phyloP scores from a whole-genome alignment of 306 rosid species.

The Astragalus glycyphyllos region DNA sequence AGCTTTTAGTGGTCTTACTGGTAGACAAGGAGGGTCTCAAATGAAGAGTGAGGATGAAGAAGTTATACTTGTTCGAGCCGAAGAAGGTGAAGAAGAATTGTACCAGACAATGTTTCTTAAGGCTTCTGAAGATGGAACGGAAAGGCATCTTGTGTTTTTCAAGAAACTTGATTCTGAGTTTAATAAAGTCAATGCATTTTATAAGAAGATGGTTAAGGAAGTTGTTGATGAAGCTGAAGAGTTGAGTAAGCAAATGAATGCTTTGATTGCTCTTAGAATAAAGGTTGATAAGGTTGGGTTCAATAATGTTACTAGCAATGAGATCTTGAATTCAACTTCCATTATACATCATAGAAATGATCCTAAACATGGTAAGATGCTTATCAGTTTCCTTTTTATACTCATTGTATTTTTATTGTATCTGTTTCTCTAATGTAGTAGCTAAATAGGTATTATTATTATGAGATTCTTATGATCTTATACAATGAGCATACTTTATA shows the following conservation, averaged over 20 bases:
- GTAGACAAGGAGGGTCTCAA: conserved; percentile 47
- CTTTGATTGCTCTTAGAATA: conserved; percentile 66
- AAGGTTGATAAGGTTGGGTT: conserved; percentile 61
- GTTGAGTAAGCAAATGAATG: conserved; percentile 76
- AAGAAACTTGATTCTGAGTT: conserved; percentile 73
- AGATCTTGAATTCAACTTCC: conserved; percentile 37
- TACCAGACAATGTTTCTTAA: conserved; percentile 62
- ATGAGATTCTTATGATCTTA: background rate
- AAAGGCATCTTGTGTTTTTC: conserved; percentile 60
- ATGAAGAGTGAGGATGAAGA: conserved; percentile 61
- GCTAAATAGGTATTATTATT: background rate
- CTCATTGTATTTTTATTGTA: background rate
- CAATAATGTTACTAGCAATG: conserved; percentile 35
- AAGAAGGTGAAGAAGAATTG: conserved; percentile 44
- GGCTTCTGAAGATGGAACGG: conserved; percentile 56
- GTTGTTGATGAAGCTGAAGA: conserved; percentile 69
- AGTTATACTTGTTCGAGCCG: conserved; percentile 56
- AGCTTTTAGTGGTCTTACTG: conserved; percentile 74
- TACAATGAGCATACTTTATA: background rate
- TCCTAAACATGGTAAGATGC: conserved; percentile 49
- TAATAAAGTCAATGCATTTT: conserved; percentile 69
- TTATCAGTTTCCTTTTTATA: background rate
- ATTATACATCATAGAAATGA: conserved; percentile 31
- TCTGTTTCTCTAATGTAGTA: background rate
- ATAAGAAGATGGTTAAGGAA: conserved; percentile 57